Evolutionary conservation across 257 asterid species (phyloP).

Genomic region (Capsicum chinense): DNA sequence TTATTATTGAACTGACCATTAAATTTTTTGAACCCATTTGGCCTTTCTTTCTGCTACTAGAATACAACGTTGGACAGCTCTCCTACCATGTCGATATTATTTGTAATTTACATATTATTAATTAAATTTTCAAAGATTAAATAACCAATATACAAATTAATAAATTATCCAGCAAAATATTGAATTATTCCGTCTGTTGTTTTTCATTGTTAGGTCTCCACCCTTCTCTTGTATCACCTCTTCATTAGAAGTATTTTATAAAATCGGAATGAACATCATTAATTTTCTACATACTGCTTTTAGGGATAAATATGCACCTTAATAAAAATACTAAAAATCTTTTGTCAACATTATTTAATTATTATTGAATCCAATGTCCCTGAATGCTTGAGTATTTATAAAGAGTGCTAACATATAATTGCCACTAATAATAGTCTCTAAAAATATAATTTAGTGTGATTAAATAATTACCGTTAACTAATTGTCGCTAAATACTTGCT

Average conservation of each 20-base stretch:
- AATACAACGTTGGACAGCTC: slow-evolving; percentile 8
- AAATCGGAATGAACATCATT: neutral
- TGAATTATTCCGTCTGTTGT: neutral
- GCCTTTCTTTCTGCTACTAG: neutral
- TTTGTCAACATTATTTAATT: too few species aligned
- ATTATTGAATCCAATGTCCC: too few species aligned
- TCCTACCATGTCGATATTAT: slow-evolving; percentile 11
- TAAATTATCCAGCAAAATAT: neutral
- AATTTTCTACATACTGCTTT: neutral
- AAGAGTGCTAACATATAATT: too few species aligned
- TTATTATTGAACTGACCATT: neutral
- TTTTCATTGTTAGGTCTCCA: neutral
- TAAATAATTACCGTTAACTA: too few species aligned
- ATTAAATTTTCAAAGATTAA: neutral
- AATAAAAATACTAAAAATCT: too few species aligned
- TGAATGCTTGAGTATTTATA: too few species aligned
- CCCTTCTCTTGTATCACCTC: neutral
- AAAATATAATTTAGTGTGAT: too few species aligned
- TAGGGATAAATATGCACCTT: too few species aligned
- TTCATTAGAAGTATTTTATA: neutral
- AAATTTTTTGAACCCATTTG: neutral
- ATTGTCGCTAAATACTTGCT: too few species aligned
- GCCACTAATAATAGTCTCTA: too few species aligned
- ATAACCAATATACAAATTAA: neutral
- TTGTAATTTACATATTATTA: neutral